Evolutionary conservation across 352 stramenopile genomes (phyloP), one percentile per base, ranked within the genome.

Genomic region (Globisporangium canariense): DNA sequence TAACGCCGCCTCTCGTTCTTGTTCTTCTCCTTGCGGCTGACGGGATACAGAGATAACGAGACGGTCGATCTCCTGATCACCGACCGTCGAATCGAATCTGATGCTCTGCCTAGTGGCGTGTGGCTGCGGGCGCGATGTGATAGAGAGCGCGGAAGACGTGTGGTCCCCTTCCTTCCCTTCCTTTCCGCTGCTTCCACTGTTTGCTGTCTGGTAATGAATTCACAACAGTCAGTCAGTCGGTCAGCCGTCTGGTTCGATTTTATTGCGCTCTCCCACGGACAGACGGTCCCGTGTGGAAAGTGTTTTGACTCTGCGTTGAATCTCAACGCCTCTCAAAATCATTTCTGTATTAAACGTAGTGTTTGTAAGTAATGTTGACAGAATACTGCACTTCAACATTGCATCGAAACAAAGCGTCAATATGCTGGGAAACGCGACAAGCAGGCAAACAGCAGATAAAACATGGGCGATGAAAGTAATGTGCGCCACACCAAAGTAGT

Each of bases 171-270:
- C 50, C 20, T 38, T 25, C 51, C 20, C 22, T 41, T 60, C 13
- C 55, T 16, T 61, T 16, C 22, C 4, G 22, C n/a, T 20, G 18
- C 52, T 46, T 32, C 2, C 22, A 11, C 54, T 20, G 41, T 18
- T 3, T n/a, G 40, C 40, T 58, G 36, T 49, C 54, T 50, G 43
- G n/a, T 30, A 58, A 58, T 43, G 51, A 58, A 56, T 46, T 46
- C 40, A 46, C 40, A 36, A 36, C 4, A 43, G 38, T 43, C 40
- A 46, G 40, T 46, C 40, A 46, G 40, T n/a, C 13, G 16, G 38
- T 45, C 38, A 18, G 38, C 40, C 11, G 18, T 50, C 53, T 64
- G 55, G 64, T 69, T 69, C 64, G 64, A 69, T 69, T 65, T 69
- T 69, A 43, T 62, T 54, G 55, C 55, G 41, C 55, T 61, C 55